Evolutionary conservation across 345 rosid genomes (phyloP), one percentile per base, ranked within the genome.

Genomic region (Sisymbrium altissimum): DNA sequence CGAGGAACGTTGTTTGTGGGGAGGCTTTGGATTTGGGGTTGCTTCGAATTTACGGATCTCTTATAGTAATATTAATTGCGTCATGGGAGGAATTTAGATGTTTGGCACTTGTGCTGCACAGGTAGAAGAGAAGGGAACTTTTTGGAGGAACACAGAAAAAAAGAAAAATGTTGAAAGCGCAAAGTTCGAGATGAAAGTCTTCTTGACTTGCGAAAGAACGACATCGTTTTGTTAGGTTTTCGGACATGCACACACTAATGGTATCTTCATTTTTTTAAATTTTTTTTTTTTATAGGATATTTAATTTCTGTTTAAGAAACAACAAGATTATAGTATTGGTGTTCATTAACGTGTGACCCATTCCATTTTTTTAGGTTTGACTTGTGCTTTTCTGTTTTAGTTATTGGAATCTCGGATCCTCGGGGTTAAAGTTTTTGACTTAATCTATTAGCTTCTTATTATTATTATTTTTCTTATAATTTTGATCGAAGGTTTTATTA

Each of bases 11-110:
- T 65, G 65, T 33, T 55, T 39, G 33, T 52, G 56, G 56, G 56
- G n/a, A n/a, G 25, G 66, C 11, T 61, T 61, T 41, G 54, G 50
- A 62, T 63, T 63, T 60, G 62, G 29, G 49, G 73, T 65, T 58
- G 76, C 72, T 80, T 69, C 13, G 64, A 66, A 61, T 74, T 74
- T 59, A 63, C 75, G 68, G 82, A 70, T 82, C 55, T 40, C 33
- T 65, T 54, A 49, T 35, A 23, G 39, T 48, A 5, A 65, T 36
- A 36, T 56, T 18, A 12, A 36, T 18, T 71, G 56, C 45, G 12
- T 3, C 53, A 38, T 50, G 41, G 21, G 44, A 2, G 33, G 33
- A 30, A 67, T 48, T 58, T 9, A 61, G 49, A 61, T 69, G 57
- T 62, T 76, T 53, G 35, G 74, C 59, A 76, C 35, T 69, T 53